Evolutionary conservation across 352 stramenopile genomes (phyloP).

Genomic region (Pythium oligandrum): DNA sequence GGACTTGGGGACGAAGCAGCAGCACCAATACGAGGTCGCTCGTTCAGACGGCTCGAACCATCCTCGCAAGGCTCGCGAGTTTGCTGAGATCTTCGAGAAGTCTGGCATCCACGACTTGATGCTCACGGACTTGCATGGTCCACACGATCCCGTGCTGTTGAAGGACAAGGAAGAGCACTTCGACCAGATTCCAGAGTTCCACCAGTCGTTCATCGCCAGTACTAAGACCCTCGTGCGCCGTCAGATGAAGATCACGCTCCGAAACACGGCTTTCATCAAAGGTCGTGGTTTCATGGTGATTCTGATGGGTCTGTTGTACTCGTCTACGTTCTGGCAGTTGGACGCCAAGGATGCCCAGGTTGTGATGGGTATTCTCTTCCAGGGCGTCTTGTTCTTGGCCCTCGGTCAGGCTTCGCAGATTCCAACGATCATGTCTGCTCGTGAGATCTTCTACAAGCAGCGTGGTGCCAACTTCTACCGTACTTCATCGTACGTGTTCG

Average conservation of each 20-base stretch:
- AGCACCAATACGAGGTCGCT: no score
- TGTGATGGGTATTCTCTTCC: slow-evolving; percentile 74
- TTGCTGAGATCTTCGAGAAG: slow-evolving; percentile 16
- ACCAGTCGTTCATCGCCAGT: slow-evolving; percentile 17
- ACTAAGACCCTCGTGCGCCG: slow-evolving; percentile 22
- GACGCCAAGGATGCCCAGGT: slow-evolving; percentile 26
- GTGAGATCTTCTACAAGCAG: no score
- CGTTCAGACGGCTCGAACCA: no score
- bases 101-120: slow-evolving; percentile 18
- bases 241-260: slow-evolving; percentile 46
- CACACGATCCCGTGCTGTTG: slow-evolving; percentile 86
- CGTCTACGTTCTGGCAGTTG: slow-evolving; percentile 31
- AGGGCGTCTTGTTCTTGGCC: slow-evolving; percentile 65
- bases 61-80: slow-evolving; percentile 12
- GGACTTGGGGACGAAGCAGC: no score
- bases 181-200: slow-evolving; percentile 39
- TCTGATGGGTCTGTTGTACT: slow-evolving; percentile 43
- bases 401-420: slow-evolving; percentile 69
- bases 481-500: no score
- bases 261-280: slow-evolving; percentile 31
- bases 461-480: no score
- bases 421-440: no score
- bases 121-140: slow-evolving; percentile 72
- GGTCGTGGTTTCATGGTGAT: slow-evolving; percentile 30
- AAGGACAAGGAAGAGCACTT: slow-evolving; percentile 70